Evolutionary conservation across 441 rosid genomes (phyloP).

Genomic region (Adansonia gregorii): DNA sequence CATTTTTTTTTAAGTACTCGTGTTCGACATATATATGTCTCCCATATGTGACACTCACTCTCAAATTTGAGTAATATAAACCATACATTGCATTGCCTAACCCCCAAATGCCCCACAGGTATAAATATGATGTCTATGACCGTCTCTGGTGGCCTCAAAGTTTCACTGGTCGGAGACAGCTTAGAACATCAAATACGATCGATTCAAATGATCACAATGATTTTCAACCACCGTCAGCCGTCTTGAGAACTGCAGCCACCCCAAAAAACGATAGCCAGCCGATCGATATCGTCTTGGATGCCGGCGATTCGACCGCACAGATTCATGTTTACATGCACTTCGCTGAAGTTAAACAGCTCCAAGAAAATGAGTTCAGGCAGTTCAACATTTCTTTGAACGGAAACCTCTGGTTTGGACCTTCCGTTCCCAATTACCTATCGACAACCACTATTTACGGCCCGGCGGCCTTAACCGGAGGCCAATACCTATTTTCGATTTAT

Average conservation of each 20-base stretch:
- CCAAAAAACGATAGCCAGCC: background rate
- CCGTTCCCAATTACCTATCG: background rate
- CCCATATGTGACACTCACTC: too few species aligned
- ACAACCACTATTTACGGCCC: background rate
- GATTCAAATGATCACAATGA: background rate
- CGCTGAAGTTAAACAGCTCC: slow-evolving; percentile 39
- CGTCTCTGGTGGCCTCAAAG: background rate
- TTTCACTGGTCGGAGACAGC: background rate
- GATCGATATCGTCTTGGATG: background rate
- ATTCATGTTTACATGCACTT: slow-evolving; percentile 41
- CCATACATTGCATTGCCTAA: too few species aligned
- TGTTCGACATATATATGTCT: too few species aligned
- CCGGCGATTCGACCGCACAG: background rate
- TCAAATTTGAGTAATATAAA: too few species aligned
- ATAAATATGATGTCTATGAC: background rate
- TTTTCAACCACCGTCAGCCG: background rate
- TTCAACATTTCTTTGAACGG: slow-evolving; percentile 26
- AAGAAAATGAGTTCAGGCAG: slow-evolving; percentile 27
- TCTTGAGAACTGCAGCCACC: background rate
- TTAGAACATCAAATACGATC: background rate
- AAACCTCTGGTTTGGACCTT: slow-evolving; percentile 24
- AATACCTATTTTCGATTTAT: slow-evolving; percentile 28
- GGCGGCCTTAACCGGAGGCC: slow-evolving; percentile 14
- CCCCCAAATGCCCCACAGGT: background rate
- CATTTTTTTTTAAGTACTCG: too few species aligned